Conservation (phyloP, 192 early-diverging fungal species). For the Rhizophagus prolifer region DNA sequence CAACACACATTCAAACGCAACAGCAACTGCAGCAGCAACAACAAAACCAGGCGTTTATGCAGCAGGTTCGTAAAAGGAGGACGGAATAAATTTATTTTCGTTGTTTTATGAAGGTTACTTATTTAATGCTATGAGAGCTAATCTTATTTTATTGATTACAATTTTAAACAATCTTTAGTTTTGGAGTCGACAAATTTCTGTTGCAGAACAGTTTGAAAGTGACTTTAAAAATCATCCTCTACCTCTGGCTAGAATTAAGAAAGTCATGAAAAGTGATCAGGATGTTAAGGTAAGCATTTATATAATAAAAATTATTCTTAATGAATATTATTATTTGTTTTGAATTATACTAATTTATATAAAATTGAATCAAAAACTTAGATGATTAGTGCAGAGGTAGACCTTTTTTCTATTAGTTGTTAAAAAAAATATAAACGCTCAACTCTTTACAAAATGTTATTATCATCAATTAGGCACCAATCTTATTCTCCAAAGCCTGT, state of each 20-base stretch:
- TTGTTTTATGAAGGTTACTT: background rate
- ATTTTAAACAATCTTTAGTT: constrained; percentile 48
- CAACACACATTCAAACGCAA: constrained; percentile 13
- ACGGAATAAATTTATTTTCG: background rate
- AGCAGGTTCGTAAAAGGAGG: constrained; percentile 8
- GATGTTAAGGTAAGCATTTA: constrained; percentile 76
- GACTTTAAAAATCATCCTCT: constrained; percentile 94
- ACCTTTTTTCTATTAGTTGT: background rate
- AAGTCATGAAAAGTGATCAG: constrained; percentile 98
- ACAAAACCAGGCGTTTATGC: constrained; percentile 24
- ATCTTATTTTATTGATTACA: background rate
- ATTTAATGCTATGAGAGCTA: background rate
- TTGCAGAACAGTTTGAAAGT: constrained; percentile 68
- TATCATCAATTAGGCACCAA: constrained; percentile 62
- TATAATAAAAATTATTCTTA: background rate
- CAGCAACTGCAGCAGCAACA: constrained; percentile 18
- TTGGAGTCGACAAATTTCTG: constrained; percentile 68
- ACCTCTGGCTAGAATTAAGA: constrained; percentile 95
- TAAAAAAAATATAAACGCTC: background rate
- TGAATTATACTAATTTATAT: background rate
- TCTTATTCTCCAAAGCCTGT: constrained; percentile 92
- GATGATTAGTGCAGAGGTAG: constrained; percentile 58
- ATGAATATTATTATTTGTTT: background rate
- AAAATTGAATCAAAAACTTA: constrained; percentile 16
- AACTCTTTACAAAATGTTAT: background rate